Evolutionary conservation across 306 rosid genomes (phyloP).

Genomic region (Begonia peltatifolia): DNA sequence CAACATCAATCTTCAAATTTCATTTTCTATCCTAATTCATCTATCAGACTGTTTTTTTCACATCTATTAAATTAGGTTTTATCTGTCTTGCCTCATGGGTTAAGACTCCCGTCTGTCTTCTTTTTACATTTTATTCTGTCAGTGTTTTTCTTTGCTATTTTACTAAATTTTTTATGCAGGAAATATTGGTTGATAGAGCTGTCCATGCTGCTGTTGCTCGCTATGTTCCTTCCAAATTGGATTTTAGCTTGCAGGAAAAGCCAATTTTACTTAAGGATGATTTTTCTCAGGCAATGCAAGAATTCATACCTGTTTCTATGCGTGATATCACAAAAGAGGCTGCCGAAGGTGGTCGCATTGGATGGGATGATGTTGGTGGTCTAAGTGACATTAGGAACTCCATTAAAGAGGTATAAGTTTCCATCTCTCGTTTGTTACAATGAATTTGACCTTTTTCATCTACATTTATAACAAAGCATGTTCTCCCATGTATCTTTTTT

Average conservation of each 20-base stretch:
- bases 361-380: conserved; percentile 98
- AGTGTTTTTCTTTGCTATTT: no score
- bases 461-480: no score
- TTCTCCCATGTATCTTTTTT: no score
- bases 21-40: no score
- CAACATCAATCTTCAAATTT: no score
- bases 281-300: conserved; percentile 82
- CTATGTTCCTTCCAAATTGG: conserved; percentile 34
- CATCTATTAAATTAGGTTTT: no score
- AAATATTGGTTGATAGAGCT: conserved; percentile 84
- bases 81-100: no score
- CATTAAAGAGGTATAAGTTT: conserved; percentile 54
- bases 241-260: conserved; percentile 27
- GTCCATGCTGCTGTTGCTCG: conserved; percentile 80
- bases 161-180: conserved; percentile 26
- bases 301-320: conserved; percentile 89
- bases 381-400: conserved; percentile 67
- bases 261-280: conserved; percentile 59
- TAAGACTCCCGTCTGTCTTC: no score
- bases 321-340: conserved; percentile 73
- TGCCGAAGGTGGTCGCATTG: conserved; percentile 68
- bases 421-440: not conserved
- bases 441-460: not conserved
- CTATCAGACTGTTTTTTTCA: no score
- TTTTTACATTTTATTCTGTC: no score